Percentiles rank a stretch among this genome's conserved stretches.
phyloP scores from a whole-genome alignment of 805 yeast genomes.

The Dipodascus geniculatus region DNA sequence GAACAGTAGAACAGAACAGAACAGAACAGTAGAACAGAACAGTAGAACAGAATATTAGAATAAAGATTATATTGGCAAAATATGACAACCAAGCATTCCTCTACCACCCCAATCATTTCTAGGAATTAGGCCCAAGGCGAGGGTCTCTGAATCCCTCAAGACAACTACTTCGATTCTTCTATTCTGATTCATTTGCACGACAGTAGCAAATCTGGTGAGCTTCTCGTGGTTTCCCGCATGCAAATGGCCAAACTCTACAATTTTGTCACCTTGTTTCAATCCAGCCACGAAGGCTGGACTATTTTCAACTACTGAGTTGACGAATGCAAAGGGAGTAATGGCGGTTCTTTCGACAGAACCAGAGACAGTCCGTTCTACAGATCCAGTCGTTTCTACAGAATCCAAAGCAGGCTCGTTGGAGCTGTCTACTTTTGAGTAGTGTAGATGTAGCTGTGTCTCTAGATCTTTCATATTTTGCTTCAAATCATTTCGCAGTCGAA shows the following conservation, averaged over 20 bases:
- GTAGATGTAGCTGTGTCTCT: conserved; percentile 34
- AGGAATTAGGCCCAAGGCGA: conserved; percentile 30
- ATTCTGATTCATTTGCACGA: conserved; percentile 33
- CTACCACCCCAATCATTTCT: conserved; percentile 47
- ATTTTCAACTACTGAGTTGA: conserved; percentile 35
- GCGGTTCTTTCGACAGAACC: background rate
- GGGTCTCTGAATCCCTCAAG: background rate
- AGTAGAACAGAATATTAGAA: too few species aligned
- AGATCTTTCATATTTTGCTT: conserved; percentile 36
- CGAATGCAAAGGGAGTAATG: conserved; percentile 22
- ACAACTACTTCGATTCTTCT: conserved; percentile 10
- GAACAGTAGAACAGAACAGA: too few species aligned
- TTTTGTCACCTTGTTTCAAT: conserved; percentile 39
- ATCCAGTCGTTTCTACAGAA: background rate
- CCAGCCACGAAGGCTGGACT: conserved; percentile 56
- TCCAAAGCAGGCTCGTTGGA: background rate
- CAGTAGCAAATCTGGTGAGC: conserved; percentile 31
- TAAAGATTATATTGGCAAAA: conserved; percentile 23
- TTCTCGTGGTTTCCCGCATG: conserved; percentile 45
- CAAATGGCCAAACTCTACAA: conserved; percentile 42
- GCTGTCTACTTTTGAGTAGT: conserved; percentile 15
- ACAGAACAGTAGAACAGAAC: too few species aligned
- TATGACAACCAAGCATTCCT: conserved; percentile 59
- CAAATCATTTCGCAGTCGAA: conserved; percentile 61
- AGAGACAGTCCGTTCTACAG: conserved; percentile 6